These are phyloP conservation scores for Rhodotorula babjevae DNA, from an alignment of 768 basidiomycete species.

Conservation along the genomic window DNA sequence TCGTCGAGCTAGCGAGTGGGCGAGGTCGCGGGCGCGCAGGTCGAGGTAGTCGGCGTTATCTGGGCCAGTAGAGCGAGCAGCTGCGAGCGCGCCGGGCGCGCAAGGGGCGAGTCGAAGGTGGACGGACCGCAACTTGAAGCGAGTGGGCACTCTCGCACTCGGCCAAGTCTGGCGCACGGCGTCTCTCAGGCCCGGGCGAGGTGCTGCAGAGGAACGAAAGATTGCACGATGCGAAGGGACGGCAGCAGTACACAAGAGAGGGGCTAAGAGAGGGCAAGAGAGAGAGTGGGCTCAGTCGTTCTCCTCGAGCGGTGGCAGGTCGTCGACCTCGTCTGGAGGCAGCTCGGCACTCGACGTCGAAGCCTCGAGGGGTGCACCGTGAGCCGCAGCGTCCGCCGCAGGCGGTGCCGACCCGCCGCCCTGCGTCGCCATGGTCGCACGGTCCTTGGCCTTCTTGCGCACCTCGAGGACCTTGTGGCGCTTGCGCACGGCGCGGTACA, in stretches of 20 bases:
- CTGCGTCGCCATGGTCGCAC: conserved; percentile 30
- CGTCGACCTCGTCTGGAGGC: background rate
- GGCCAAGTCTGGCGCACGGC: too few species aligned
- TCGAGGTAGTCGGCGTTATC: too few species aligned
- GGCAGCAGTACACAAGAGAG: background rate
- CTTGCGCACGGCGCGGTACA: conserved; percentile 62
- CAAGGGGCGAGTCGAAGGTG: too few species aligned
- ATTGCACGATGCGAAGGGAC: background rate
- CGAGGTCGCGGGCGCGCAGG: too few species aligned
- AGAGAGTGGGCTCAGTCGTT: background rate
- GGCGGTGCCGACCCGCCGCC: background rate
- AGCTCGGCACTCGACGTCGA: background rate
- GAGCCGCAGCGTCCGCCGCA: background rate
- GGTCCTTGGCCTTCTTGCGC: conserved; percentile 45
- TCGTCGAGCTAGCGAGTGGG: too few species aligned
- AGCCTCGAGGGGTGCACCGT: too few species aligned
- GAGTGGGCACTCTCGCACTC: too few species aligned
- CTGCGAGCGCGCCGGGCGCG: too few species aligned
- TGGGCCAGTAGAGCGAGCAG: too few species aligned
- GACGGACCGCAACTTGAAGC: too few species aligned
- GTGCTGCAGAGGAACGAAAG: too few species aligned
- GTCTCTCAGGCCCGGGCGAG: too few species aligned
- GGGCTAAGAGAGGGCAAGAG: background rate
- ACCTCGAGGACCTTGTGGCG: conserved; percentile 73
- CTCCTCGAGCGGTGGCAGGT: background rate